Evolutionary conservation across 2,329 filamentous ascomycete genomes (phyloP), one percentile per base, ranked within the genome.

Genomic region (Diaporthe velutina): DNA sequence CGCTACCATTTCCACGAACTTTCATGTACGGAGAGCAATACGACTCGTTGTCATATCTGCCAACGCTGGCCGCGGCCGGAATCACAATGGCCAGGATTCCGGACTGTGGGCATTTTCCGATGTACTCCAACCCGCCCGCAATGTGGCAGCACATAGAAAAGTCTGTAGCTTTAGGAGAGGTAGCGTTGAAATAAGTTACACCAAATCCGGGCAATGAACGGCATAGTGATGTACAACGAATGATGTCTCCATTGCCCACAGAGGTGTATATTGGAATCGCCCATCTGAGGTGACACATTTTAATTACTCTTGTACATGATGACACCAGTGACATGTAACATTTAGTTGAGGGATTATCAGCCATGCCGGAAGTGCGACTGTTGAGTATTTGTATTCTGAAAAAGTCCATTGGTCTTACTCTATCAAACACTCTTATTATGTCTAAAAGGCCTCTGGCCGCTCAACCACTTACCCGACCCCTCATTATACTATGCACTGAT

Each of bases 221-320:
- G 8, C 10, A 9, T 12, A 1, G 1, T 0, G 22, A 6, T 1
- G 15, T 25, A n/a, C 0, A 2, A 12, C 2, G 2, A 13, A n/a
- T 4, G 3, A 9, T 25, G 17, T 10, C 48, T 10, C 2, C 6
- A 50, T 50, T 13, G 48, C 25, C 22, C 48, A 25, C 48, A n/a
- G 48, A 25, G 3, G 7, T 50, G 12, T 25, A 22, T 48, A 19
- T n/a, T n/a, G n/a, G n/a, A n/a, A n/a, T n/a, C n/a, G n/a, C n/a
- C n/a, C n/a, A n/a, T n/a, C n/a, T n/a, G n/a, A 38, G 10, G 35
- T 38, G 10, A 38, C 10, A 5, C 35, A 38, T 6, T 10, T 38
- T 38, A 6, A 38, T 38, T 10, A 38, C 10, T 38, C 35, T 10
- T 6, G 5, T 38, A 38, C 35, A 10, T 38, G 35, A 38, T 38